Evolutionary conservation across 1,284 basidiomycete genomes (phyloP).

Genomic region (Abortiporus biennis): DNA sequence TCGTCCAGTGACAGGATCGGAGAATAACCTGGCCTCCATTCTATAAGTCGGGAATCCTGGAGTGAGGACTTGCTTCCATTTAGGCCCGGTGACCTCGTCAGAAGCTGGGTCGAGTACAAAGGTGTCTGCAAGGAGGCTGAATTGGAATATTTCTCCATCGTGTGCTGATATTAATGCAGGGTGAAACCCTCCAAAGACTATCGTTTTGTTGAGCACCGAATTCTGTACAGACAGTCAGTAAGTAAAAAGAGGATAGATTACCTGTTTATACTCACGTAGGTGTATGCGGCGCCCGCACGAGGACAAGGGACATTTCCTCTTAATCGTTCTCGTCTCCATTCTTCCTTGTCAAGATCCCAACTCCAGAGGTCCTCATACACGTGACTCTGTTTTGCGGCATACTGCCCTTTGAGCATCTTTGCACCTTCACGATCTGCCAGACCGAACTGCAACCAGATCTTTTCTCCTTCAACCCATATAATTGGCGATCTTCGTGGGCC

Average conservation of each 20-base stretch:
- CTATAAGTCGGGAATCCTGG: conserved; percentile 30
- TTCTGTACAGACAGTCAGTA: conserved; percentile 22
- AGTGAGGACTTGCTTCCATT: conserved; percentile 26
- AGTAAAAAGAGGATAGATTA: background rate
- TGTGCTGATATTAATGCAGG: too few species aligned
- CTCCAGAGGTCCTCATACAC: conserved; percentile 36
- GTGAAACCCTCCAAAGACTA: conserved; percentile 35
- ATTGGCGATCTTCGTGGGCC: conserved; percentile 27
- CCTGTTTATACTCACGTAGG: conserved; percentile 25
- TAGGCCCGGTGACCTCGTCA: conserved; percentile 5
- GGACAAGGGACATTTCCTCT: conserved; percentile 32
- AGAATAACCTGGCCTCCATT: conserved; percentile 21
- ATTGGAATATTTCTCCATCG: too few species aligned
- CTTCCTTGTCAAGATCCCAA: conserved; percentile 27
- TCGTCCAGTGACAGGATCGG: conserved; percentile 28
- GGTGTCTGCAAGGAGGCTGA: conserved; percentile 31
- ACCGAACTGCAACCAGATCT: conserved; percentile 32
- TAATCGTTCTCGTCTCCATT: conserved; percentile 32
- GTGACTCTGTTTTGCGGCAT: conserved; percentile 21
- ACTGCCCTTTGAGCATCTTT: conserved; percentile 15
- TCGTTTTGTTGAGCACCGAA: conserved; percentile 26
- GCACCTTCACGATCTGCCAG: conserved; percentile 28
- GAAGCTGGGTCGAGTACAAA: conserved; percentile 24
- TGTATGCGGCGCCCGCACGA: conserved; percentile 30
- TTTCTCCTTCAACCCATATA: conserved; percentile 22